Evolutionary conservation across 192 early-diverging fungal genomes (phyloP).

Genomic region (Phlyctochytrium bullatum): DNA sequence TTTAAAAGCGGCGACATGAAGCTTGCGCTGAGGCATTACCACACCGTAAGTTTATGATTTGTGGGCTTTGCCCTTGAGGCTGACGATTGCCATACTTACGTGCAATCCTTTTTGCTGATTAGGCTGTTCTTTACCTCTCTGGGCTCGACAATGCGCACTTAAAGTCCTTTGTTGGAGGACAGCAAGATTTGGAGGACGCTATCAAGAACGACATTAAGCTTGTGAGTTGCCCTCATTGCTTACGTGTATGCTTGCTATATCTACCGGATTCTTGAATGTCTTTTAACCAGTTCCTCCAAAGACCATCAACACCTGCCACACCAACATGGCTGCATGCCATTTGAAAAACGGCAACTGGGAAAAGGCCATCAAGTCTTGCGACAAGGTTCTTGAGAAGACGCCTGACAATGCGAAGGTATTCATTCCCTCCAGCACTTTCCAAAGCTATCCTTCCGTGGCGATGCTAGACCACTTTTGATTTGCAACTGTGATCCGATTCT

Average conservation of each 20-base stretch:
- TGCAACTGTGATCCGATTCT: background rate
- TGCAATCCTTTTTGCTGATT: background rate
- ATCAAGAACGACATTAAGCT: constrained; percentile 34
- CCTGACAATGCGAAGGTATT: constrained; percentile 40
- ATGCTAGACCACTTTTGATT: too few species aligned
- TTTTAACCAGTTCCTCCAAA: constrained; percentile 5
- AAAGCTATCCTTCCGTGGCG: too few species aligned
- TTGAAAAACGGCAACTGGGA: constrained; percentile 27
- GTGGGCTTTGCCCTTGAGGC: background rate
- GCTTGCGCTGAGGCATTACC: constrained; percentile 15
- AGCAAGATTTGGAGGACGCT: constrained; percentile 11
- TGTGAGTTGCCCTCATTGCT: constrained; percentile 16
- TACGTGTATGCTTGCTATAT: background rate
- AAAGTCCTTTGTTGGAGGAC: constrained; percentile 22
- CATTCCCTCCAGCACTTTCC: too few species aligned
- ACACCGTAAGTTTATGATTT: background rate
- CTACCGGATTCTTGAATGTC: background rate
- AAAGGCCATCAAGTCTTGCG: constrained; percentile 24
- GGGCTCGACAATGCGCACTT: constrained; percentile 37
- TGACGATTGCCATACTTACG: background rate
- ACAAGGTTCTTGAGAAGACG: constrained; percentile 36
- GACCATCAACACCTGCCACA: constrained; percentile 41
- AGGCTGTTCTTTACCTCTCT: constrained; percentile 36
- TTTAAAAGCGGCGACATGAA: constrained; percentile 35
- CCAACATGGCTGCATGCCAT: constrained; percentile 49